Conservation (phyloP, 2,329 filamentous ascomycete genomes). For the Aspergillus sergii region DNA sequence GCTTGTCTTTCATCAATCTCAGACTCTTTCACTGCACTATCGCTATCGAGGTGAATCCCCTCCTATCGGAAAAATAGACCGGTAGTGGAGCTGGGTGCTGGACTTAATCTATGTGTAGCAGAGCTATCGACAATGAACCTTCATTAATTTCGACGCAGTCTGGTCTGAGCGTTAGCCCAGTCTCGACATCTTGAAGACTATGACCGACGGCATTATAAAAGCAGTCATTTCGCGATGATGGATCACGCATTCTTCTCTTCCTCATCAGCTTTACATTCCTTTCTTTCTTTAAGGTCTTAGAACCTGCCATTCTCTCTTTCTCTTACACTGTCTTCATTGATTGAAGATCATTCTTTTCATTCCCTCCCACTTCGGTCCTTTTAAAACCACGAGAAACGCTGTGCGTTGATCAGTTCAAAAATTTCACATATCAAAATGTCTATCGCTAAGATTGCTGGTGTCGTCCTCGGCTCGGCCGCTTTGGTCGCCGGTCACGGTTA, state of each 20-base stretch:
- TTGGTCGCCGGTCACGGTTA: constrained; percentile 44
- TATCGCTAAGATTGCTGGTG: constrained; percentile 35
- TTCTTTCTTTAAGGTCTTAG: constrained; percentile 28
- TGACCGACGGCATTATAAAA: constrained; percentile 15
- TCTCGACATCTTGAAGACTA: background rate
- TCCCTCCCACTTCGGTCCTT: constrained; percentile 29
- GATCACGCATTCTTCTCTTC: constrained; percentile 14
- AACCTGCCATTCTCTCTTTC: constrained; percentile 31
- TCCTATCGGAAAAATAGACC: constrained; percentile 21
- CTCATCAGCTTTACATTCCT: constrained; percentile 34
- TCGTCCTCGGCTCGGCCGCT: constrained; percentile 38
- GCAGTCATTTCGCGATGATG: constrained; percentile 6
- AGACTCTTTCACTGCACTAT: constrained; percentile 21
- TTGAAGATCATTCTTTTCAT: constrained; percentile 36
- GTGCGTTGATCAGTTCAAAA: constrained; percentile 29
- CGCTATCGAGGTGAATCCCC: constrained; percentile 28
- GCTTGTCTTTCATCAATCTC: constrained; percentile 32
- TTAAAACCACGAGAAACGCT: constrained; percentile 27
- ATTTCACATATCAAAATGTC: constrained; percentile 30
- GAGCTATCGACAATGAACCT: constrained; percentile 10
- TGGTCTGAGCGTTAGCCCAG: constrained; percentile 16
- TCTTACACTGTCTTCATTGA: constrained; percentile 36
- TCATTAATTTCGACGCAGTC: constrained; percentile 18
- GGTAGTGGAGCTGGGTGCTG: constrained; percentile 13
- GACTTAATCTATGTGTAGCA: constrained; percentile 3